Evolutionary conservation across 352 stramenopile species (phyloP).

Genomic region (Hyaloperonospora arabidopsidis): DNA sequence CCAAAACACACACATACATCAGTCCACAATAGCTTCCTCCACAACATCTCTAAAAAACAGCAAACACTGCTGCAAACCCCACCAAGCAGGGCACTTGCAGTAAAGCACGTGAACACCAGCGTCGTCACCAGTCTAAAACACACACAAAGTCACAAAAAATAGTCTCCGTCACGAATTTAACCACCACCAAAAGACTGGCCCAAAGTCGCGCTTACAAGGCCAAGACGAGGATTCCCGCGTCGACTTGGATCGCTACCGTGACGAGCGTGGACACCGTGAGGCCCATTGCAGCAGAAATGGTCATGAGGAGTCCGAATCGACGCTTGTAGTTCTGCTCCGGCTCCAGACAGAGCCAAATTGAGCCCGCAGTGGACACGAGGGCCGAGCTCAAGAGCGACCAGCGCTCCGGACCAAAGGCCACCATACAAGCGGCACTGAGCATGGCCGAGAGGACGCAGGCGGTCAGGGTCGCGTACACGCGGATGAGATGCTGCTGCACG

Average conservation of each 20-base stretch:
- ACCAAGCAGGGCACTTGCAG: slow-evolving; percentile 64
- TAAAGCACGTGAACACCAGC: slow-evolving; percentile 83
- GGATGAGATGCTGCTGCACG: slow-evolving; percentile 59
- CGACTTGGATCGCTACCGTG: slow-evolving; percentile 58
- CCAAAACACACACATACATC: not conserved
- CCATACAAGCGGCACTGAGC: slow-evolving; percentile 31
- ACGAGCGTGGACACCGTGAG: slow-evolving; percentile 68
- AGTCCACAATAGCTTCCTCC: not conserved
- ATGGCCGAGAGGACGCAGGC: slow-evolving; percentile 50
- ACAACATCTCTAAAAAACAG: not conserved
- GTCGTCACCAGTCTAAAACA: slow-evolving; percentile 52
- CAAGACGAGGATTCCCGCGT: slow-evolving; percentile 71
- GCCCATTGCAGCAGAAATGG: slow-evolving; percentile 57
- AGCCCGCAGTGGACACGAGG: slow-evolving; percentile 37
- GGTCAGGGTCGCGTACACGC: slow-evolving; percentile 63
- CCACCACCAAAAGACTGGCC: too few relatives aligned
- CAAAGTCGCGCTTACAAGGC: slow-evolving; percentile 43
- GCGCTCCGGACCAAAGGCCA: slow-evolving; percentile 33
- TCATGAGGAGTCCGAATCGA: slow-evolving; percentile 63
- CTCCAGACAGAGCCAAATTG: slow-evolving; percentile 57
- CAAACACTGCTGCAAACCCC: slow-evolving; percentile 10
- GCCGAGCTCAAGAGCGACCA: slow-evolving; percentile 43
- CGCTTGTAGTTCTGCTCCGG: slow-evolving; percentile 44
- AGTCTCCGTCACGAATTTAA: not conserved
- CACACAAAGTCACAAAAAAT: not conserved